A percentile compares a stretch with the other conserved stretches of the same genome.
Conservation (phyloP, 305 asterid species). For the Plantago rigida region DNA sequence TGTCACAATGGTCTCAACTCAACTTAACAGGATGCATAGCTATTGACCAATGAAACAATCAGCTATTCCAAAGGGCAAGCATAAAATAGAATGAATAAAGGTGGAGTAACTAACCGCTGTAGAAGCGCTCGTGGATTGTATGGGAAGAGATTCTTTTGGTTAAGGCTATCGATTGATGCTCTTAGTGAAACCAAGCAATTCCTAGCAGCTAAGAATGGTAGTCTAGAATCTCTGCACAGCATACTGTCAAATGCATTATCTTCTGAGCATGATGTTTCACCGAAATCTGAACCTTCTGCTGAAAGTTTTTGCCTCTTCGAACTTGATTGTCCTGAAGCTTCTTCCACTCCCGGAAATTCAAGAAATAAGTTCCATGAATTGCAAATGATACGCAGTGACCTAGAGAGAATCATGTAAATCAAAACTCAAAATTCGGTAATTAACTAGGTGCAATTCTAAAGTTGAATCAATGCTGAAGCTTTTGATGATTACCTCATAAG, state of each 20-base stretch:
- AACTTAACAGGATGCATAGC: too few relatives aligned
- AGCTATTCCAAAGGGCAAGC: not conserved
- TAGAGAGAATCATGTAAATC: constrained; percentile 27
- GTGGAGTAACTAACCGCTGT: constrained; percentile 43
- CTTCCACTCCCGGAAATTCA: constrained; percentile 45
- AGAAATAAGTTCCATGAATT: constrained; percentile 56
- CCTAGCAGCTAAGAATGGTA: constrained; percentile 46
- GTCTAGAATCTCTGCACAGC: constrained; percentile 21
- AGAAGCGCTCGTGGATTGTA: constrained; percentile 75
- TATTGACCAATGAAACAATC: too few relatives aligned
- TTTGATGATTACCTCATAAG: constrained; percentile 50
- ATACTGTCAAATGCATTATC: constrained; percentile 16
- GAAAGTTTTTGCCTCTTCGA: constrained; percentile 42
- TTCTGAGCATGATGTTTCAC: constrained; percentile 22
- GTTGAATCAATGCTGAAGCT: constrained; percentile 5
- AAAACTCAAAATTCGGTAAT: not conserved
- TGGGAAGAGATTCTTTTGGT: constrained; percentile 65
- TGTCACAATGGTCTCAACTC: not conserved
- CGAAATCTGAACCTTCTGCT: constrained; percentile 20
- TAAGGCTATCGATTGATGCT: constrained; percentile 52
- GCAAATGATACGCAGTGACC: constrained; percentile 67
- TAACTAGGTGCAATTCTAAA: too few relatives aligned
- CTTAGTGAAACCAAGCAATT: constrained; percentile 60
- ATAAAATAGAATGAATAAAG: not conserved
- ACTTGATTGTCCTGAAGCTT: constrained; percentile 26